Base-by-base conservation (phyloP, 108 stramenopile species). In the Nannochloropsis gaditana region DNA sequence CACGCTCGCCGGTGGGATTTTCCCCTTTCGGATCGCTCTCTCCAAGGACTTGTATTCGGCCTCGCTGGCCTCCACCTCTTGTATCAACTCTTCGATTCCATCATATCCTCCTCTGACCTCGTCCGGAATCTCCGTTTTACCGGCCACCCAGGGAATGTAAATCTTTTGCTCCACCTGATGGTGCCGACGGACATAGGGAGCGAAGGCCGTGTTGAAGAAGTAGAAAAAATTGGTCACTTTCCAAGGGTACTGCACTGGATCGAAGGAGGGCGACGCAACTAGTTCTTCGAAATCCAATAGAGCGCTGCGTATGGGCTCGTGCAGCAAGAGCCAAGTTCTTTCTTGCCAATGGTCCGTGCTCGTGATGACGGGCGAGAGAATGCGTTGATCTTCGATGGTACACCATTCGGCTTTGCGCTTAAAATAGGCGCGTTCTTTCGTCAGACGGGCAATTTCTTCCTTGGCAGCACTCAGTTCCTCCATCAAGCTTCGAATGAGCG, bases 131-230 rank as follows among this genome's bases (percentile, higher is more conserved):
- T 73, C 59, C 59, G n/a, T n/a, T n/a, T 8, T 73, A 73, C 59
- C n/a, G 59, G 59, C 59, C 15, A 73, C 59, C 59, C 59, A 73
- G n/a, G 59, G 59, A 8, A 73, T n/a, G n/a, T 73, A 73, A 3
- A 73, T 6, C 59, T 73, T 73, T 2, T 73, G 15, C 59, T 73
- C 59, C n/a, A n/a, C 59, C 59, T 73, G 59, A 8, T 73, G 59
- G n/a, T 73, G 59, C 59, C 59, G 59, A 73, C 59, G 59, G 8
- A 73, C 59, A n/a, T 73, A 73, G 59, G 59, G 59, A 15, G 59
- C 59, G n/a, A 73, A 73, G n/a, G 59, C 59, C 59, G 59, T 73
- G 59, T 73, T 73, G 59, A 73, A 73, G n/a, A n/a, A 73, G n/a
- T 73, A 73, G 6, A 73, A 73, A n/a, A 73, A 73, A n/a, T 73